Base-by-base conservation (phyloP, 1,139 yeast genomes). In the Taphrina wiesneri region DNA sequence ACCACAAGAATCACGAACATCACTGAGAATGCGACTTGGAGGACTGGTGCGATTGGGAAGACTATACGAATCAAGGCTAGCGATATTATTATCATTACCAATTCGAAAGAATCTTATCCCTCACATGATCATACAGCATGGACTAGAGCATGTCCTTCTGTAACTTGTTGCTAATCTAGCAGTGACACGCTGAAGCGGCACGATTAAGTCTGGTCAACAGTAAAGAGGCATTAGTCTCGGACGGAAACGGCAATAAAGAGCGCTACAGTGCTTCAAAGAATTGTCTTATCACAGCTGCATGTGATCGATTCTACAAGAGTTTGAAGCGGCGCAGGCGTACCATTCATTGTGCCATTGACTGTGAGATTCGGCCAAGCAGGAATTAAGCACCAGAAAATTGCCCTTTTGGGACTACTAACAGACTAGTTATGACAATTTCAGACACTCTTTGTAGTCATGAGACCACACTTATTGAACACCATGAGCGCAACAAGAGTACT, bases 1-100 rank as follows among this genome's bases (percentile, higher is more conserved):
- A 62, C 54, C 65, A 62, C 65, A 62, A 62, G 60, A 51, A 49
- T 43, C 64, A 60, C 57, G 64, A 49, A 26, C 64, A 60, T 34
- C 64, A 60, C 52, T 60, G 51, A 25, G 43, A 9, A 23, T 19
- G 51, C 23, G 9, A 19, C n/a, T 25, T 19, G 13, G 19, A n/a
- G 43, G 17, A n/a, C 43, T 39, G 13, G 43, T 39, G n/a, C 43
- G 43, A 13, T 39, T 7, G 43, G n/a, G 19, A 13, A 13, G 19
- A 19, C 6, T 2, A 2, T 39, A 7, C 19, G 43, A 39, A n/a
- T 5, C 7, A 39, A 13, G 17, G 17, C 43, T 39, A 39, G 43
- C 43, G 43, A 39, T 39, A 39, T n/a, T n/a, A 39, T 39, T 39
- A 39, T 39, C 43, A 15, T 11, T 32, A 32, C 36, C 15, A 32